Evolutionary conservation across 2,329 filamentous ascomycete species (phyloP), one percentile per base, ranked within the genome.

Genomic region (Leptographium procerum): DNA sequence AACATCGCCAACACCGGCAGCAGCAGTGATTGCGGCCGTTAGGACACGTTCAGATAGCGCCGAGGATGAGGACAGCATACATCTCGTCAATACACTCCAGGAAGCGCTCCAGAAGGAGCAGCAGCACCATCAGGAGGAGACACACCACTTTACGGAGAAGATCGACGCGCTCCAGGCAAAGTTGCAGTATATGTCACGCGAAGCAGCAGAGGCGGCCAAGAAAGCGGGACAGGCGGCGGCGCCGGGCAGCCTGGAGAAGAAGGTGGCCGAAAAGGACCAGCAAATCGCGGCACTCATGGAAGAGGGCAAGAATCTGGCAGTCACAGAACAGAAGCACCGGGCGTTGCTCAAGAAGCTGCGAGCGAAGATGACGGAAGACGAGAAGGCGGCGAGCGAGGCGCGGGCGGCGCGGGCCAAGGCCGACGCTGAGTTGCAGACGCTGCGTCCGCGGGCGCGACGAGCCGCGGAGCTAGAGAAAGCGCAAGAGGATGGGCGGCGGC

Each of bases 91-190:
- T 52, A 71, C 74, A 51, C 64, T 74, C 5, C 70, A 73, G 57
- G 69, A 67, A 6, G 63, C 67, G 19, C 61, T 72, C 33, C 67
- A 72, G 47, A 70, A 71, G 16, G 61, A 66, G 67, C 76, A 66
- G 72, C 78, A 56, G 36, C 80, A 84, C 61, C 83, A 89, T 63
- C 86, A 92, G 59, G 89, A 94, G 65, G 94, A 97, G 69, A 80
- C 91, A 47, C 85, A 94, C 66, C 81, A 80, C 54, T 89, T 96
- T 62, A 80, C 92, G 8, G 94, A 99, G 71, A 85, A 88, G 40
- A 94, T 96, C 58, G 94, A 99, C 74, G 88, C 91, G 4, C 74
- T 99, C 1, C 89, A 97, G 69, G 84, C 90, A 8, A 97, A 99
- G 68, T 75, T 99, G 31, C 87, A 91, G 64, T 96, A 95, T 67